phyloP scores from a whole-genome alignment of 805 yeast genomes.

The Candida anglica region DNA sequence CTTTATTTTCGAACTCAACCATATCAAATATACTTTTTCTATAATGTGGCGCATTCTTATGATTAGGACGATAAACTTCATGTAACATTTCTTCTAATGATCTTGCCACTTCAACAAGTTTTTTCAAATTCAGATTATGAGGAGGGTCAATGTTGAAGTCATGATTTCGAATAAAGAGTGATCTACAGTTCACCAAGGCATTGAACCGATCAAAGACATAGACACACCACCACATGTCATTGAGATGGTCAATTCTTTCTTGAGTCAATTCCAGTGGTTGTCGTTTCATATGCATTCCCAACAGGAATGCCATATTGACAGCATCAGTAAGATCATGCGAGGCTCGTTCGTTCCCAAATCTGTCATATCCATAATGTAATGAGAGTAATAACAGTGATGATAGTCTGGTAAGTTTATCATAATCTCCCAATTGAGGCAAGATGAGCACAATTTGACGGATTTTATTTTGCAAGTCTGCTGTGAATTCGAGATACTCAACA shows the following conservation, averaged over 20 bases:
- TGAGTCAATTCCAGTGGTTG: slow-evolving; percentile 6
- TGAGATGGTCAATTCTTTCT: slow-evolving; percentile 13
- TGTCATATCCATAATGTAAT: slow-evolving; percentile 21
- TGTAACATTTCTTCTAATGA: slow-evolving; percentile 20
- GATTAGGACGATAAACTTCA: slow-evolving; percentile 20
- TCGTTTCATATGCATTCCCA: slow-evolving; percentile 24
- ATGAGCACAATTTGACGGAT: slow-evolving; percentile 27
- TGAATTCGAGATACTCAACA: slow-evolving; percentile 10
- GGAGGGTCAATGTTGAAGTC: slow-evolving; percentile 33
- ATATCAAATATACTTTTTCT: slow-evolving; percentile 17
- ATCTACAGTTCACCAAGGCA: slow-evolving; percentile 22
- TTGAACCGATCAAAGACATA: slow-evolving; percentile 29
- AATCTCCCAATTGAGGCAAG: slow-evolving; percentile 28
- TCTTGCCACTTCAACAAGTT: slow-evolving; percentile 23
- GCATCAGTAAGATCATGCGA: slow-evolving; percentile 28
- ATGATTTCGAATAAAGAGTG: slow-evolving; percentile 22
- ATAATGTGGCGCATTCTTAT: slow-evolving; percentile 10
- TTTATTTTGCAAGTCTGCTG: slow-evolving; percentile 24
- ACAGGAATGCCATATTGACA: slow-evolving; percentile 19
- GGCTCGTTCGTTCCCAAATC: slow-evolving; percentile 25
- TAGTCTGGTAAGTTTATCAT: slow-evolving; percentile 19
- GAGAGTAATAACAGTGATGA: slow-evolving; percentile 15
- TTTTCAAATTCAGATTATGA: slow-evolving; percentile 17
- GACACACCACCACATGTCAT: slow-evolving; percentile 32
- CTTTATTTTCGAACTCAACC: slow-evolving; percentile 22